phyloP scores from a whole-genome alignment of 805 yeast species.

The Metschnikowia borealis region DNA sequence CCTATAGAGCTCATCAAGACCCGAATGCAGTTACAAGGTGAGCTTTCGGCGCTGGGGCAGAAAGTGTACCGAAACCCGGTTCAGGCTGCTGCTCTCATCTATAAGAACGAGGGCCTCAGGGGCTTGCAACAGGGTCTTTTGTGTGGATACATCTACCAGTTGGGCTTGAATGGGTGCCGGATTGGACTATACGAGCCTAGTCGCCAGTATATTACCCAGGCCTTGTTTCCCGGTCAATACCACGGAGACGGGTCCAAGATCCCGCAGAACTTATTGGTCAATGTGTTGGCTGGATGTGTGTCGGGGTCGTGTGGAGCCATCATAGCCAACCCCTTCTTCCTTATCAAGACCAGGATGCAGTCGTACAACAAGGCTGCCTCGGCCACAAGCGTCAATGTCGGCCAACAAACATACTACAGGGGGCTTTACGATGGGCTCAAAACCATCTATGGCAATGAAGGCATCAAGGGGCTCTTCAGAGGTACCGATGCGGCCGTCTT shows the following conservation, averaged over 20 bases:
- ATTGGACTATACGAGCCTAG: slow-evolving; percentile 92
- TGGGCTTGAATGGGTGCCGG: slow-evolving; percentile 90
- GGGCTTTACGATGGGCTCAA: slow-evolving; percentile 65
- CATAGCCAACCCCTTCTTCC: slow-evolving; percentile 85
- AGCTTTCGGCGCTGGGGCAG: slow-evolving; percentile 53
- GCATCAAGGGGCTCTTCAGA: slow-evolving; percentile 72
- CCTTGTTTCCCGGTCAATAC: slow-evolving; percentile 48
- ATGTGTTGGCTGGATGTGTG: slow-evolving; percentile 72
- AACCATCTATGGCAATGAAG: slow-evolving; percentile 62
- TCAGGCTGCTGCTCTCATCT: slow-evolving; percentile 75
- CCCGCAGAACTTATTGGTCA: slow-evolving; percentile 48
- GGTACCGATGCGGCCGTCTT: slow-evolving; percentile 94
- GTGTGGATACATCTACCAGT: slow-evolving; percentile 87
- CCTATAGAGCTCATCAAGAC: slow-evolving; percentile 95
- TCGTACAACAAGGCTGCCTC: slow-evolving; percentile 63
- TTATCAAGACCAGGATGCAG: slow-evolving; percentile 95
- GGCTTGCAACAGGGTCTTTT: slow-evolving; percentile 88
- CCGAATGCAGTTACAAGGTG: slow-evolving; percentile 96
- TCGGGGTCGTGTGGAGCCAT: slow-evolving; percentile 90
- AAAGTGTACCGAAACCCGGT: slow-evolving; percentile 75
- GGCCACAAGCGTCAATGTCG: slow-evolving; percentile 45
- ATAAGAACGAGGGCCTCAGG: slow-evolving; percentile 74
- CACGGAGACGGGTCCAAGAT: slow-evolving; percentile 31
- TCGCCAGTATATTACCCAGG: slow-evolving; percentile 54
- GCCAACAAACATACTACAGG: slow-evolving; percentile 88